Conservation (phyloP, 495 filamentous ascomycete genomes). For the Podospora pseudopauciseta region DNA sequence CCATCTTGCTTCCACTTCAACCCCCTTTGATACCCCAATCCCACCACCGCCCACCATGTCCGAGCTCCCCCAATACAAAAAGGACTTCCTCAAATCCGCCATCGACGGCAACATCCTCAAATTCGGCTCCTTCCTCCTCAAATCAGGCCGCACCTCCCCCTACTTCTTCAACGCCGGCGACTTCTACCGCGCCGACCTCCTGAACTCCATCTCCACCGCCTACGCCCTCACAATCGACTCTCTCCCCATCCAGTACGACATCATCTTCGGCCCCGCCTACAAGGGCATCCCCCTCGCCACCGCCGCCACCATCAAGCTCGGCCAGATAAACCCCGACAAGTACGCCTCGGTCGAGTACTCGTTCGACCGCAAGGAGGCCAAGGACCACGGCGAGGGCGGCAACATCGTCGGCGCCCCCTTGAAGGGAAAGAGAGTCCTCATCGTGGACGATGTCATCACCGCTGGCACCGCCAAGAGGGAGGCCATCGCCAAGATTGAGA, state of each 20-base stretch:
- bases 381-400: conserved; percentile 91
- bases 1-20: neutral
- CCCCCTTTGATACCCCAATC: neutral
- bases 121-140: conserved; percentile 86
- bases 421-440: conserved; percentile 76
- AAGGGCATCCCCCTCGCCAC: conserved; percentile 90
- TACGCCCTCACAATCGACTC: conserved; percentile 69
- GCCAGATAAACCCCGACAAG: conserved; percentile 52
- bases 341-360: conserved; percentile 67
- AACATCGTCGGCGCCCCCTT: conserved; percentile 82
- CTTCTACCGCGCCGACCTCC: conserved; percentile 72
- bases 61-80: conserved; percentile 50
- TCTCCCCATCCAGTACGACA: conserved; percentile 55
- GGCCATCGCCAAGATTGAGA: conserved; percentile 76
- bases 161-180: conserved; percentile 97
- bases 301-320: conserved; percentile 65
- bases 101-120: conserved; percentile 71
- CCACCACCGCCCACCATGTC: conserved; percentile 18
- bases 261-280: conserved; percentile 86
- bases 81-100: conserved; percentile 67
- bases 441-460: conserved; percentile 95
- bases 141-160: conserved; percentile 88
- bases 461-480: conserved; percentile 91
- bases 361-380: conserved; percentile 94
- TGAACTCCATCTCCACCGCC: conserved; percentile 68